Evolutionary conservation across 257 asterid genomes (phyloP).

Genomic region (Solanum paucissectum): DNA sequence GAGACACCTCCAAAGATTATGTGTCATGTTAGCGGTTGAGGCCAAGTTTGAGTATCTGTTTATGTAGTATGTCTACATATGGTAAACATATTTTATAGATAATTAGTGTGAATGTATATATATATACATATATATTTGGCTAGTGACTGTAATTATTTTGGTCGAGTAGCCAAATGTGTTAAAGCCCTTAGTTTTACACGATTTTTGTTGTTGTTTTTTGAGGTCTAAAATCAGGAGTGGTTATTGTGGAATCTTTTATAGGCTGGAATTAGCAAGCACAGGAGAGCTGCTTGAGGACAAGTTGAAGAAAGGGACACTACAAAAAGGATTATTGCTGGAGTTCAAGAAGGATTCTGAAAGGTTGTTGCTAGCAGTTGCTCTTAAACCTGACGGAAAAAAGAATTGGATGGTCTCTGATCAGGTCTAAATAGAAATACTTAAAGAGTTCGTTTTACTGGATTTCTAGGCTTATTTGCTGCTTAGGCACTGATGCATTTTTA

Average conservation of each 20-base stretch:
- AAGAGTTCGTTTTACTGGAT: not conserved
- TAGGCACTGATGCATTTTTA: not conserved
- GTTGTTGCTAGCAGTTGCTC: conserved; percentile 73
- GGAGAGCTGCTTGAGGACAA: conserved; percentile 48
- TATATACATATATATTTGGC: not conserved
- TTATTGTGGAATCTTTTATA: conserved; percentile 12
- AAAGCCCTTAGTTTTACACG: not conserved
- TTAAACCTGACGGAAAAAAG: conserved; percentile 92
- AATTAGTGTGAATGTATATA: not conserved
- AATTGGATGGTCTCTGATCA: conserved; percentile 95
- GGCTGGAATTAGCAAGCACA: conserved; percentile 51
- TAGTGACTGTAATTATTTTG: not conserved
- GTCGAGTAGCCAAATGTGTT: not conserved
- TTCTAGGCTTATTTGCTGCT: not conserved
- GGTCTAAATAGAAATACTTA: conserved; percentile 34
- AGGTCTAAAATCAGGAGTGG: not conserved
- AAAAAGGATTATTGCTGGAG: conserved; percentile 76
- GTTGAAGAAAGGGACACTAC: conserved; percentile 40
- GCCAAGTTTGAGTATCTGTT: not conserved
- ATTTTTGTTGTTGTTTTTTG: not conserved
- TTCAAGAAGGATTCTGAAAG: conserved; percentile 88
- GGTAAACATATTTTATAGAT: not conserved
- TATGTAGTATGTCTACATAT: not conserved
- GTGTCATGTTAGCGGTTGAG: not conserved
- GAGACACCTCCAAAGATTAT: not conserved